Evolutionary conservation across 2,329 filamentous ascomycete species (phyloP).

Genomic region (Colletotrichum truncatum): DNA sequence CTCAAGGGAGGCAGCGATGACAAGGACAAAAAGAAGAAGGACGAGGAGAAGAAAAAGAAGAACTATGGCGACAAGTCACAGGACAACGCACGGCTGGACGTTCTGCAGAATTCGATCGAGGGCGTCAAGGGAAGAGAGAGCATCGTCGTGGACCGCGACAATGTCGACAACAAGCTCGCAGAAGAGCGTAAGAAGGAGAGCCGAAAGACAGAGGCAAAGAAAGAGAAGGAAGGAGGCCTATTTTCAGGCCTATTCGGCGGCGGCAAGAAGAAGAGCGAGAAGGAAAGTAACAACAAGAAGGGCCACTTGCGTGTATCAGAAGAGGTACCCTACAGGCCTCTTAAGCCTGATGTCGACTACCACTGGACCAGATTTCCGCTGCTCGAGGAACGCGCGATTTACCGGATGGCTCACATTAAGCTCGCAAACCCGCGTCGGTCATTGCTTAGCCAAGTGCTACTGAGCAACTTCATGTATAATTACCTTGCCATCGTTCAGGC

Average conservation of each 20-base stretch:
- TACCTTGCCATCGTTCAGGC: slow-evolving; percentile 98
- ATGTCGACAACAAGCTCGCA: slow-evolving; percentile 74
- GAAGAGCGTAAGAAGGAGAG: slow-evolving; percentile 86
- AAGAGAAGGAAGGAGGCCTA: slow-evolving; percentile 92
- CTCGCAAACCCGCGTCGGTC: slow-evolving; percentile 95
- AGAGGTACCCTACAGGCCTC: slow-evolving; percentile 75
- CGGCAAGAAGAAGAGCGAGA: slow-evolving; percentile 85
- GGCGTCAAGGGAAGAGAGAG: slow-evolving; percentile 80
- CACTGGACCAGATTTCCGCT: slow-evolving; percentile 96
- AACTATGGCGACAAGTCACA: slow-evolving; percentile 66
- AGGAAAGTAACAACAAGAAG: slow-evolving; percentile 79
- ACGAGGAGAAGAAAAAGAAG: slow-evolving; percentile 75
- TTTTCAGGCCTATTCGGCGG: slow-evolving; percentile 94
- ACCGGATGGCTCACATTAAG: slow-evolving; percentile 98
- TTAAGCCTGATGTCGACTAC: slow-evolving; percentile 91
- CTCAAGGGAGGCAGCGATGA: slow-evolving; percentile 82
- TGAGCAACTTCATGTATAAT: slow-evolving; percentile 99
- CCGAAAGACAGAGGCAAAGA: slow-evolving; percentile 82
- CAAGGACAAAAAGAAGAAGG: slow-evolving; percentile 69
- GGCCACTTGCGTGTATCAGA: slow-evolving; percentile 80
- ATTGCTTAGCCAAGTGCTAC: slow-evolving; percentile 90
- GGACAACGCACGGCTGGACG: slow-evolving; percentile 85
- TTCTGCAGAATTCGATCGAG: slow-evolving; percentile 89
- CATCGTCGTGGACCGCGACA: slow-evolving; percentile 82
- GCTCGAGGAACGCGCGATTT: slow-evolving; percentile 94